Evolutionary conservation across 192 early-diverging fungal genomes (phyloP).

Genomic region (Entophlyctis helioformis): DNA sequence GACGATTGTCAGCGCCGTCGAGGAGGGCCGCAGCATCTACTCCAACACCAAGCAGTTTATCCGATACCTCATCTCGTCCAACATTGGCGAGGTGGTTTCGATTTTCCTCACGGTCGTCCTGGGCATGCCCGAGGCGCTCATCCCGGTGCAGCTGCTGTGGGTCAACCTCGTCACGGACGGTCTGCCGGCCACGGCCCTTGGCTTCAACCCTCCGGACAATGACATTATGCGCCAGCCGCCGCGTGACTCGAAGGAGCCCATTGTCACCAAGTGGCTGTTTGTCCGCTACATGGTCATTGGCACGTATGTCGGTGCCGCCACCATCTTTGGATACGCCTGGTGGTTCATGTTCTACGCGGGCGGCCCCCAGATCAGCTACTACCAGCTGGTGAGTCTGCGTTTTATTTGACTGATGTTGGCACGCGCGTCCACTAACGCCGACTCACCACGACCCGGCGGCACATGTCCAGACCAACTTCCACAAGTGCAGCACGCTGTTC

Average conservation of each 20-base stretch:
- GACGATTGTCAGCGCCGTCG: constrained; percentile 92
- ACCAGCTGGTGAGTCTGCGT: constrained; percentile 59
- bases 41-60: constrained; percentile 99
- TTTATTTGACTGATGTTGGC: constrained; percentile 1
- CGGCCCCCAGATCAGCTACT: constrained; percentile 82
- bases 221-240: constrained; percentile 92
- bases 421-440: too few species aligned
- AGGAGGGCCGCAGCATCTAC: constrained; percentile 96
- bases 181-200: constrained; percentile 92
- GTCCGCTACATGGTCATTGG: constrained; percentile 90
- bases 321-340: constrained; percentile 96
- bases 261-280: constrained; percentile 91
- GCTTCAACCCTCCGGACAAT: constrained; percentile 94
- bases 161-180: constrained; percentile 98
- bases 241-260: constrained; percentile 69
- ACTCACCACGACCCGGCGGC: too few species aligned
- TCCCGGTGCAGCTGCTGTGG: constrained; percentile 97
- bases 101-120: constrained; percentile 96
- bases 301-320: constrained; percentile 83
- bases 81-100: constrained; percentile 97
- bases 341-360: constrained; percentile 89
- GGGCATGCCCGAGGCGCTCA: constrained; percentile 93
- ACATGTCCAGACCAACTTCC: constrained; percentile 89
- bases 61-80: constrained; percentile 93
- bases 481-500: constrained; percentile 75